phyloP scores from a whole-genome alignment of 208 protist genomes.

The Leptomonas pyrrhocoris region DNA sequence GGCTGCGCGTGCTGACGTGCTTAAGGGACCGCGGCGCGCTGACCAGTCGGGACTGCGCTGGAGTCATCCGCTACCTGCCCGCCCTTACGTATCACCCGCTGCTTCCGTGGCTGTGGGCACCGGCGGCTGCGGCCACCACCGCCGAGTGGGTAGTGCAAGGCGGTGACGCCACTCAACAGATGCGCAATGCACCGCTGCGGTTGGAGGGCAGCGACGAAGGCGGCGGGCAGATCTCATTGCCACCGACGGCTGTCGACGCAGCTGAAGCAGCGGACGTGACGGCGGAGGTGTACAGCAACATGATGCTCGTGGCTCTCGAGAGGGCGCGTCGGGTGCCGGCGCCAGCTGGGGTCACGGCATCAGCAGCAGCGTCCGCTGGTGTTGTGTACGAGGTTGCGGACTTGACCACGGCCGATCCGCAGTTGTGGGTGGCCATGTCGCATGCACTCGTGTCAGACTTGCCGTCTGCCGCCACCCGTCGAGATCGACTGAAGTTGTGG shows the following conservation, averaged over 20 bases:
- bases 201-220: not conserved
- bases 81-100: slow-evolving; percentile 42
- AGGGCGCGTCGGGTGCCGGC: not conserved
- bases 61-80: slow-evolving; percentile 45
- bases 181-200: not conserved
- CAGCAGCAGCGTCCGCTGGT: not conserved
- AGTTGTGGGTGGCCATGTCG: slow-evolving; percentile 12
- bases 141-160: too few species aligned
- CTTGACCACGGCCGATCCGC: slow-evolving; percentile 9
- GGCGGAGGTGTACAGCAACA: slow-evolving; percentile 19
- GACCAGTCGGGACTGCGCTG: slow-evolving; percentile 32
- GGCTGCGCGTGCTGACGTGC: slow-evolving; percentile 41
- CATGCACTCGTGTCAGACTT: not conserved
- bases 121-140: not conserved
- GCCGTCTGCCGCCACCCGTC: not conserved
- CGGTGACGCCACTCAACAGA: not conserved
- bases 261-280: not conserved
- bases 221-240: not conserved
- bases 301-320: slow-evolving; percentile 7
- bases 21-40: slow-evolving; percentile 55
- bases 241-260: not conserved
- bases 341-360: not conserved
- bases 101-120: slow-evolving; percentile 65
- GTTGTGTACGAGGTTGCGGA: slow-evolving; percentile 7
- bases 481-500: slow-evolving; percentile 39